These are phyloP conservation scores for Colletotrichum sp. DNA, from an alignment of 2,329 filamentous ascomycete genomes.

Conservation along the genomic window DNA sequence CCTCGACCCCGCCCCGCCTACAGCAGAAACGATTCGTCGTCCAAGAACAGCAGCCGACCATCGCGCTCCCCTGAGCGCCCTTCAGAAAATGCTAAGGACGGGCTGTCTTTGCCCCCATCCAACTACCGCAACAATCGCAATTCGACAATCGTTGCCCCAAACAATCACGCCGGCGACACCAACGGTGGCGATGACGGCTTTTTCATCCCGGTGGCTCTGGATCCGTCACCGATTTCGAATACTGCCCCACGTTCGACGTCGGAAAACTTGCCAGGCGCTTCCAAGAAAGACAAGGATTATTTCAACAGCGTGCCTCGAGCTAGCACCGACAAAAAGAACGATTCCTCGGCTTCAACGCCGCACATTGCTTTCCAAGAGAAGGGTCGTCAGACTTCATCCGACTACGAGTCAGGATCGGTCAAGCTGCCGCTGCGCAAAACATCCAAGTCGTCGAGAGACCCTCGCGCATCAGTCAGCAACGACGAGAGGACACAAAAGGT, in stretches of 20 bases:
- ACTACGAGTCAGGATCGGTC: constrained; percentile 51
- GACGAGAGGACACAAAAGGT: constrained; percentile 41
- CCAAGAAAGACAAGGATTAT: constrained; percentile 63
- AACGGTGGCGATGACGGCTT: constrained; percentile 65
- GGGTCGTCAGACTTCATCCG: constrained; percentile 67
- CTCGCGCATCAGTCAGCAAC: constrained; percentile 2
- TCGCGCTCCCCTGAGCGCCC: constrained; percentile 60
- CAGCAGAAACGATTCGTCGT: constrained; percentile 57
- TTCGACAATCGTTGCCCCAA: constrained; percentile 65
- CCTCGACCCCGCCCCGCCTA: constrained; percentile 62
- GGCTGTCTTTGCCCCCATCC: constrained; percentile 73
- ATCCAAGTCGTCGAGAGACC: constrained; percentile 46
- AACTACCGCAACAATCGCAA: constrained; percentile 81
- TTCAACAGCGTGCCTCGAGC: constrained; percentile 51
- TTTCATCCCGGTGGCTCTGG: constrained; percentile 77
- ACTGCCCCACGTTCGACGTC: constrained; percentile 59
- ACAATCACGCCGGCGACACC: constrained; percentile 37
- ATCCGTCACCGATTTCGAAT: constrained; percentile 67
- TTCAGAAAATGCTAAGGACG: constrained; percentile 49
- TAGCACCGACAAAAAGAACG: constrained; percentile 49
- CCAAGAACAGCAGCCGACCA: constrained; percentile 57
- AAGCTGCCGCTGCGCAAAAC: constrained; percentile 54
- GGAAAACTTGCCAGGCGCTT: constrained; percentile 48
- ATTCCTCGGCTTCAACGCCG: constrained; percentile 69
- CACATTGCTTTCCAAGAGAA: constrained; percentile 94